A percentile compares a stretch with the other conserved stretches of the same genome.
Conservation (phyloP, 352 stramenopile species). For the Phytophthora podocarpi region DNA sequence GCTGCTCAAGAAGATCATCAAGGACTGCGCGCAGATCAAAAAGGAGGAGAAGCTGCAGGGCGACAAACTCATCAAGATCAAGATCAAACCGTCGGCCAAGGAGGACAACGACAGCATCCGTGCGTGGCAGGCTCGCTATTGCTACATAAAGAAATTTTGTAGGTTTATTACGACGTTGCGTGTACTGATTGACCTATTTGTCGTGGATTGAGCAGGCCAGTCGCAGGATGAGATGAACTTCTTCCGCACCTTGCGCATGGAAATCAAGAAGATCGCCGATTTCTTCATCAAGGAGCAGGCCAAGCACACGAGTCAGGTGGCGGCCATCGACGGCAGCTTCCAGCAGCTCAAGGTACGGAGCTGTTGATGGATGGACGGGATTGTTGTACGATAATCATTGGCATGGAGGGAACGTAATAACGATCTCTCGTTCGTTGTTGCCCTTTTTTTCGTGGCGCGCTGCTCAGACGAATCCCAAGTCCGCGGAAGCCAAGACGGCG, state of each 20-base stretch:
- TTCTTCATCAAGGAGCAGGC: constrained; percentile 88
- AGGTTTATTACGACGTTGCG: too few relatives aligned
- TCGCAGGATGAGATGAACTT: constrained; percentile 90
- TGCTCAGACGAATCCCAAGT: constrained; percentile 48
- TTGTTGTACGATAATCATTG: constrained; percentile 4
- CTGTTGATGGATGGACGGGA: background rate
- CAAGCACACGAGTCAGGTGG: constrained; percentile 68
- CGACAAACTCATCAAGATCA: constrained; percentile 74
- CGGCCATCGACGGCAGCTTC: constrained; percentile 72
- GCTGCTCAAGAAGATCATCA: constrained; percentile 90
- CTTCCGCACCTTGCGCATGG: constrained; percentile 80
- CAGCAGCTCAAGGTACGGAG: constrained; percentile 58
- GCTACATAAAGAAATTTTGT: too few relatives aligned
- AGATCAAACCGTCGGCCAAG: constrained; percentile 80
- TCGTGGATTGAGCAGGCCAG: constrained; percentile 49
- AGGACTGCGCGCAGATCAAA: constrained; percentile 88
- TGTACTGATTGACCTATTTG: background rate
- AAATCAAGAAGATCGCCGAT: constrained; percentile 88
- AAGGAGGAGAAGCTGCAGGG: constrained; percentile 87
- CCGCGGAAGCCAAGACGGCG: constrained; percentile 68
- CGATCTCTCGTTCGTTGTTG: background rate
- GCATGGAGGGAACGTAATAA: background rate
- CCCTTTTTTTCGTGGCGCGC: constrained; percentile 5
- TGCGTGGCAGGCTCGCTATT: too few relatives aligned
- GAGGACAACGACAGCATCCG: constrained; percentile 89